Base-by-base conservation (phyloP, 2,329 filamentous ascomycete species). In the Colletotrichum incanum region DNA sequence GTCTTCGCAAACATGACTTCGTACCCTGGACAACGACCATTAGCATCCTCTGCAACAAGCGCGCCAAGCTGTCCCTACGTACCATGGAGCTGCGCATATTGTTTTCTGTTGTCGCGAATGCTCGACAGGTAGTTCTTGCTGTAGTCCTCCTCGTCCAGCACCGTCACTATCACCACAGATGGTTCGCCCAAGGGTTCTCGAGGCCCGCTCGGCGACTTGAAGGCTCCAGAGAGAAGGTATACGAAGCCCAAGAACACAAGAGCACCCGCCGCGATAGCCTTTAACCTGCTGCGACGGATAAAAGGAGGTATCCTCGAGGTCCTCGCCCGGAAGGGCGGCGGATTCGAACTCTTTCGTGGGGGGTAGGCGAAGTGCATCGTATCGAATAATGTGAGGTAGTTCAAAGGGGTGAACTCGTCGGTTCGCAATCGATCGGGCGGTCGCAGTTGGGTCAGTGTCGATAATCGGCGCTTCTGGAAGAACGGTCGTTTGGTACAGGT, bases 331-430 rank as follows among this genome's bases (percentile, higher is more conserved):
- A 94, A 96, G 39, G 92, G 91, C 75, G 91, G 90, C 76, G 93
- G 90, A 79, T 93, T 91, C 75, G 93, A 96, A 79, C 89, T 91
- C 84, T 96, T 97, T 82, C 95, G 93, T 78, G 94, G 90, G 67
- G 95, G 95, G 77, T 97, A 92, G 75, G 95, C 94, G 87, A 96
- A 95, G 82, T 98, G 95, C 94, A 98, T 96, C 76, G 77, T 86
- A 78, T 75, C 67, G 73, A 52, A 43, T 50, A 28, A 60, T 20
- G 34, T 16, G 55, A 49, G 16, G 58, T 59, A 37, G 34, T 31
- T 63, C 39, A 34, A 14, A 70, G 47, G 20, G 39, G 34, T 37
- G 43, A 34, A 20, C 56, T 20, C 23, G 34, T 28, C 26, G 26
- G n/a, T 59, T 58, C 31, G 52, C 70, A 45, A 55, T 70, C 45